Evolutionary conservation across 2,329 filamentous ascomycete genomes (phyloP).

Genomic region (Fusarium nanum): DNA sequence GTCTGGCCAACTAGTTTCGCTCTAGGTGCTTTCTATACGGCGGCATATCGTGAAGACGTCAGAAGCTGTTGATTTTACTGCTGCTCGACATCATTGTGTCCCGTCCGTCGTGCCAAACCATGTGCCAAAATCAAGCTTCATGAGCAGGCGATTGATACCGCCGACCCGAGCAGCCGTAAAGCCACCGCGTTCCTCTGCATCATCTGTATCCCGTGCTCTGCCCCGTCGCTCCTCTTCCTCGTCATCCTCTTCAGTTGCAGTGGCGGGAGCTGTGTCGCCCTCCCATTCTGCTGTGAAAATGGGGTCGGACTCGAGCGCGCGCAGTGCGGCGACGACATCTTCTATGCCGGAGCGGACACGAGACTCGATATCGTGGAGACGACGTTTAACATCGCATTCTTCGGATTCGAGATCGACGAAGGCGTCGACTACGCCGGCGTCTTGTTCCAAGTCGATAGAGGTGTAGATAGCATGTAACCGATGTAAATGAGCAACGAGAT

Average conservation of each 20-base stretch:
- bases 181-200: conserved; percentile 47
- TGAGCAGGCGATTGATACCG: conserved; percentile 84
- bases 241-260: conserved; percentile 24
- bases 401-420: conserved; percentile 78
- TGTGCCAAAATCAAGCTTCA: conserved; percentile 84
- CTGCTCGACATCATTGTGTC: conserved; percentile 27
- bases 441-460: conserved; percentile 81
- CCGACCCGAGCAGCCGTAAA: conserved; percentile 80
- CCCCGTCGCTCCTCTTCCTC: conserved; percentile 13
- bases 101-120: conserved; percentile 60
- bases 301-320: conserved; percentile 58
- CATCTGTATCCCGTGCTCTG: conserved; percentile 55
- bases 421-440: conserved; percentile 83
- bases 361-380: conserved; percentile 72
- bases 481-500: conserved; percentile 79
- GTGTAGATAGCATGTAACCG: conserved; percentile 82
- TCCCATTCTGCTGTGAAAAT: conserved; percentile 60
- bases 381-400: conserved; percentile 73
- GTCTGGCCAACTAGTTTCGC: conserved; percentile 6
- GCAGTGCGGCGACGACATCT: conserved; percentile 69
- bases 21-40: not conserved
- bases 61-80: conserved; percentile 20
- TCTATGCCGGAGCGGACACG: conserved; percentile 76
- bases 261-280: conserved; percentile 43
- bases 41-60: conserved; percentile 4